A percentile compares a stretch with the other conserved stretches of the same genome.
Conservation (phyloP, 2,329 filamentous ascomycete genomes). For the Trematosphaeria pertusa region DNA sequence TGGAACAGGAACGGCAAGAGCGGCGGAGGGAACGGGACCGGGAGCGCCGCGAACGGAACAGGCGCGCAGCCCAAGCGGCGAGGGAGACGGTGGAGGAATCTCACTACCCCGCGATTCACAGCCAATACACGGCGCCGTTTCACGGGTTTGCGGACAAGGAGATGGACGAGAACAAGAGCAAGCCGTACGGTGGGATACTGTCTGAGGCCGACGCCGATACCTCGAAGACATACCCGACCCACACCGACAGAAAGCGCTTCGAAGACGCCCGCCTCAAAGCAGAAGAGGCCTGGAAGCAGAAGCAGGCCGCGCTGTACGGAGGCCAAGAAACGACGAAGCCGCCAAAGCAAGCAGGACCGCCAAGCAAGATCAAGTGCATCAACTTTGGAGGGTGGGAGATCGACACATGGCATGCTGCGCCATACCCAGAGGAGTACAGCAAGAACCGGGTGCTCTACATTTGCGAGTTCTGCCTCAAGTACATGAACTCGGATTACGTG, state of each 20-base stretch:
- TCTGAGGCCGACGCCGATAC: conserved; percentile 91
- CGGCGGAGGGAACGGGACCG: conserved; percentile 42
- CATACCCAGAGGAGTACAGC: conserved; percentile 98
- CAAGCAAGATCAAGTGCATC: conserved; percentile 98
- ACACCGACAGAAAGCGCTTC: conserved; percentile 83
- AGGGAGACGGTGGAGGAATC: conserved; percentile 52
- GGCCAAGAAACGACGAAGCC: conserved; percentile 63
- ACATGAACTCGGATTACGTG: conserved; percentile 99
- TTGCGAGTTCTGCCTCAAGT: conserved; percentile 98
- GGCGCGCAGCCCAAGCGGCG: conserved; percentile 52
- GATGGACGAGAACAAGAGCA: conserved; percentile 85
- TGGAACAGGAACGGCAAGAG: conserved; percentile 40
- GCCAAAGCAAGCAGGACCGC: conserved; percentile 77
- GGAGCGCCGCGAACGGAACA: conserved; percentile 54
- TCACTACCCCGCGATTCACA: conserved; percentile 67
- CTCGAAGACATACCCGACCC: conserved; percentile 80
- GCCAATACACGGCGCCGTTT: conserved; percentile 76
- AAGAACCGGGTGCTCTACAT: conserved; percentile 97
- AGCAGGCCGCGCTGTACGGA: conserved; percentile 68
- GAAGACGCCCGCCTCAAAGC: conserved; percentile 89
- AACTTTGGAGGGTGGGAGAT: conserved; percentile 98
- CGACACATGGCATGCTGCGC: conserved; percentile 98
- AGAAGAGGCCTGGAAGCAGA: conserved; percentile 87
- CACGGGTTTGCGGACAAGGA: conserved; percentile 91
- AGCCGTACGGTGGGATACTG: conserved; percentile 94